Evolutionary conservation across 1,284 basidiomycete species (phyloP).

Genomic region (Cryptococcus depauperatus): DNA sequence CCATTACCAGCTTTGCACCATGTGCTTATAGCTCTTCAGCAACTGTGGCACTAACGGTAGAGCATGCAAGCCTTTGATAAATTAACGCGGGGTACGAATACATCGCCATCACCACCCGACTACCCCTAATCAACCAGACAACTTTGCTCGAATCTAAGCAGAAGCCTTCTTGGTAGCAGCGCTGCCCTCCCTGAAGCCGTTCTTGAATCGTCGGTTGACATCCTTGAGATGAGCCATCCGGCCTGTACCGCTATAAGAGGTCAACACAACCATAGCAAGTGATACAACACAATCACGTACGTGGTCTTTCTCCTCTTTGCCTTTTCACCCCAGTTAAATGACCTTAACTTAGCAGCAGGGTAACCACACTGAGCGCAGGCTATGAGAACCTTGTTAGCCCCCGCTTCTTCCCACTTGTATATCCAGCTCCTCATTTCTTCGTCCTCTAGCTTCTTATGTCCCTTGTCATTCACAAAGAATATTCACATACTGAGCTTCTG

Average conservation of each 20-base stretch:
- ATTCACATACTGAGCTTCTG: slow-evolving; percentile 81
- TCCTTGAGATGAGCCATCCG: slow-evolving; percentile 91
- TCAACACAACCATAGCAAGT: too few species aligned
- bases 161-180: slow-evolving; percentile 48
- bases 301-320: slow-evolving; percentile 98
- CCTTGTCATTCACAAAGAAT: background rate
- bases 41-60: too few species aligned
- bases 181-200: slow-evolving; percentile 81
- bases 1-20: too few species aligned
- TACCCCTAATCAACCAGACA: background rate
- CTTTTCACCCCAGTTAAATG: slow-evolving; percentile 97
- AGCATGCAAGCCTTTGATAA: too few species aligned
- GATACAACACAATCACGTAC: slow-evolving; percentile 28
- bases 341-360: slow-evolving; percentile 89
- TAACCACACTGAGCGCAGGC: slow-evolving; percentile 95
- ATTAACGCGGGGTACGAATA: background rate
- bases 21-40: too few species aligned
- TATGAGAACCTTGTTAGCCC: slow-evolving; percentile 31
- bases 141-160: slow-evolving; percentile 8
- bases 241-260: slow-evolving; percentile 68
- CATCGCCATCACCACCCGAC: background rate
- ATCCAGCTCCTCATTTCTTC: background rate
- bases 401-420: background rate
- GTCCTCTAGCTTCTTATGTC: background rate
- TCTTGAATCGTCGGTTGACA: slow-evolving; percentile 92